A percentile compares a stretch with the other conserved stretches of the same genome.
phyloP scores from a whole-genome alignment of 2,329 filamentous ascomycete genomes.

The Balansia obtecta region DNA sequence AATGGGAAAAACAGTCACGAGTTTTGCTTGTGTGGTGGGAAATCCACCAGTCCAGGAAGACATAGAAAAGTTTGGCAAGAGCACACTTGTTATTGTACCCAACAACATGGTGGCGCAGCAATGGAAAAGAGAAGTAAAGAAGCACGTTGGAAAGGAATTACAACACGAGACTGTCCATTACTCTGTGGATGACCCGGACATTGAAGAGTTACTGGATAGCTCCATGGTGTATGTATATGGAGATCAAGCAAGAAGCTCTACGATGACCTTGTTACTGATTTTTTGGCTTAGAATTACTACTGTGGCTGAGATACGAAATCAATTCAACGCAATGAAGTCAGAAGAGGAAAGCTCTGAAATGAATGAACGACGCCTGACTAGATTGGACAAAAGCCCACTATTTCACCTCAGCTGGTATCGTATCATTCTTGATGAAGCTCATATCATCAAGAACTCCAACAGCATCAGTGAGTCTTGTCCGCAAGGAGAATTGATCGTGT shows the following conservation, averaged over 20 bases:
- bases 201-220: neutral
- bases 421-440: conserved; percentile 45
- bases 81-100: conserved; percentile 22
- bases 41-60: conserved; percentile 33
- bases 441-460: conserved; percentile 38
- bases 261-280: neutral
- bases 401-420: conserved; percentile 28
- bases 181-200: neutral
- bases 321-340: conserved; percentile 6
- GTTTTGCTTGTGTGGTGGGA: conserved; percentile 59
- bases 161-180: conserved; percentile 6
- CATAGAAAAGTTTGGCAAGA: conserved; percentile 18
- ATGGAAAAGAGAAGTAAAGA: conserved; percentile 17
- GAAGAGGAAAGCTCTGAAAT: neutral
- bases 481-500: neutral
- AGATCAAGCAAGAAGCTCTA: neutral
- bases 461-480: conserved; percentile 16
- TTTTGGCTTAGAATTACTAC: conserved; percentile 15
- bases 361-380: neutral
- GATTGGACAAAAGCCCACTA: neutral
- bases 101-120: conserved; percentile 12
- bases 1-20: conserved; percentile 59
- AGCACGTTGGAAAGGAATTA: conserved; percentile 10
- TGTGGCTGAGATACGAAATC: conserved; percentile 14
- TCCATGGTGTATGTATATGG: neutral